Conservation (phyloP, 1,139 yeast genomes). For the Saccharomycopsis hybrid region DNA sequence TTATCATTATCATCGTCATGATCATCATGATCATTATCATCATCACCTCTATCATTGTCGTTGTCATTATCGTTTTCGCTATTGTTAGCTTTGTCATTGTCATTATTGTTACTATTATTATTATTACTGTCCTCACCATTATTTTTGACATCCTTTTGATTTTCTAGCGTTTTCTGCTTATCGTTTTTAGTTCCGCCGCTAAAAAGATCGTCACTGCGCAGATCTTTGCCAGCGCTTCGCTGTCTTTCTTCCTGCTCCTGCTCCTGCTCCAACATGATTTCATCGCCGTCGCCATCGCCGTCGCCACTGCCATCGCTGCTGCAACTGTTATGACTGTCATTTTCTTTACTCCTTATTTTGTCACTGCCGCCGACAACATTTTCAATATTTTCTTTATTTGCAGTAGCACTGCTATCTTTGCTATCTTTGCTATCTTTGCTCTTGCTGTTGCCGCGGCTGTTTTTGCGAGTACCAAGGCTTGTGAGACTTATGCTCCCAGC, state of each 20-base stretch:
- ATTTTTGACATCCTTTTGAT: not conserved
- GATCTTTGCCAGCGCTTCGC: slow-evolving; percentile 3
- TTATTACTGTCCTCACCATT: not conserved
- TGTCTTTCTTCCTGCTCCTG: not conserved
- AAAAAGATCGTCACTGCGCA: no score
- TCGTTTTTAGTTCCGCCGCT: no score
- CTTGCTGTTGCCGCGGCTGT: no score
- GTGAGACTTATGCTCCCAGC: no score
- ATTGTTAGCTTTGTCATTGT: not conserved
- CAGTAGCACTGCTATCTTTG: no score
- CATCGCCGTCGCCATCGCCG: not conserved
- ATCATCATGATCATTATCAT: not conserved
- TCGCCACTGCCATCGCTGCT: not conserved
- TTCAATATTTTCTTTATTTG: not conserved
- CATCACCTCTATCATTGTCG: not conserved
- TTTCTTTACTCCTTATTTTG: not conserved
- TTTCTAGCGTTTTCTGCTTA: no score
- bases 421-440: no score
- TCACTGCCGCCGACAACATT: no score
- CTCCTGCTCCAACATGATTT: not conserved
- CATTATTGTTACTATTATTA: not conserved
- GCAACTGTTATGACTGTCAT: not conserved
- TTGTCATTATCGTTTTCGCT: not conserved
- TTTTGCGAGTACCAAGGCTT: no score
- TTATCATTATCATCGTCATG: no score